phyloP scores from a whole-genome alignment of 2,329 filamentous ascomycete genomes.

The Botryotinia convoluta region DNA sequence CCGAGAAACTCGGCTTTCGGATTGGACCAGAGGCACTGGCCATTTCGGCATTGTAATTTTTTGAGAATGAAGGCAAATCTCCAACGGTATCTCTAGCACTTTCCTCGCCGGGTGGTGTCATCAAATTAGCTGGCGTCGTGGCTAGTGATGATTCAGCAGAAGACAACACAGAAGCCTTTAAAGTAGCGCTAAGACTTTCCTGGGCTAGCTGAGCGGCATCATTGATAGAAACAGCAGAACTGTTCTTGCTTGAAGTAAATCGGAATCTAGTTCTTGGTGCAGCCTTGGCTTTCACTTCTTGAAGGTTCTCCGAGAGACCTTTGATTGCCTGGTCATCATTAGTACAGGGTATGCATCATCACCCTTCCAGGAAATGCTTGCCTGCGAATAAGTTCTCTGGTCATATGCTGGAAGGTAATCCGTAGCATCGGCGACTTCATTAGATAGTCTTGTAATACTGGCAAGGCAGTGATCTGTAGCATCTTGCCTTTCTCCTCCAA shows the following conservation, averaged over 20 bases:
- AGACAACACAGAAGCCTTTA: conserved; percentile 37
- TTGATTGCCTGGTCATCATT: conserved; percentile 65
- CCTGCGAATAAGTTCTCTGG: conserved; percentile 79
- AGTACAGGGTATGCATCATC: conserved; percentile 17
- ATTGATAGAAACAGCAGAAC: conserved; percentile 52
- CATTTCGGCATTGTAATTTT: conserved; percentile 60
- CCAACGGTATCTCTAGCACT: conserved; percentile 40
- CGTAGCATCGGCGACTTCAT: conserved; percentile 79
- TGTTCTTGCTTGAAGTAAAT: conserved; percentile 65
- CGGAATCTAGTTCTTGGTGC: conserved; percentile 78
- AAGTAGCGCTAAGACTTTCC: conserved; percentile 43
- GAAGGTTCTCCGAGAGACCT: conserved; percentile 73
- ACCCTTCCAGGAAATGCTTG: conserved; percentile 39
- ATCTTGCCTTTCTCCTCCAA: conserved; percentile 74
- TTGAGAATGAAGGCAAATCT: conserved; percentile 42
- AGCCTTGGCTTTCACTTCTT: conserved; percentile 63
- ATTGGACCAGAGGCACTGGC: conserved; percentile 42
- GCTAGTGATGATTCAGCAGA: conserved; percentile 43
- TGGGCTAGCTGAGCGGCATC: conserved; percentile 54
- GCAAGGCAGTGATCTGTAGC: conserved; percentile 78
- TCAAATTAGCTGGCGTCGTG: conserved; percentile 37
- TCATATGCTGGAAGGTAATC: conserved; percentile 86
- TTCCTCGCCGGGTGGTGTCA: conserved; percentile 31
- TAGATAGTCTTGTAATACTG: conserved; percentile 75
- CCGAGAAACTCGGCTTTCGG: conserved; percentile 62